Evolutionary conservation across 306 rosid genomes (phyloP), one percentile per base, ranked within the genome.

Genomic region (Casuarina cunninghamiana): DNA sequence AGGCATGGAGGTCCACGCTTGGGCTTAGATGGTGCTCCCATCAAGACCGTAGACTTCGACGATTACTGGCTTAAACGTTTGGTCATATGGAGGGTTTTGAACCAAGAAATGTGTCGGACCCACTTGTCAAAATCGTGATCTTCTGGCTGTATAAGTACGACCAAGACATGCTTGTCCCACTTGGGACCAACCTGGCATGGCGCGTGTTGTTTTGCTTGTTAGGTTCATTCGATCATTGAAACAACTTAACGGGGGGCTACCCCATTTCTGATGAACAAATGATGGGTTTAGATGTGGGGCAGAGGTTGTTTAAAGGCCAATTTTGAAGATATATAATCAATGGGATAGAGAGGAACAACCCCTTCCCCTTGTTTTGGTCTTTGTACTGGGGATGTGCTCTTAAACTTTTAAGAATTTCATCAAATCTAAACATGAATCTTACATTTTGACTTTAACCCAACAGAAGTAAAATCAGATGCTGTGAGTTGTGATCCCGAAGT

Each of bases 151-250:
- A 39, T 19, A 38, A 37, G 53, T 65, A 11, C 38, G 3, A 39
- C 39, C 15, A 76, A 41, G 72, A 65, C 73, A 76, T 21, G 26
- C 41, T 4, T 46, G 71, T 10, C 13, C 78, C 58, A 48, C 61
- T 12, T n/a, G 73, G 65, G 73, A 65, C 66, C 73, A 19, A 41
- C 65, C 73, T 5, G 48, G 26, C 62, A 13, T 62, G 35, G 19
- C 13, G 5, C 38, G 19, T 8, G 2, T 7, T 21, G 10, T 19
- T 58, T 17, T 5, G 10, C 32, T 26, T 26, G 32, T 26, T 2
- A 5, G 12, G 41, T 62, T 6, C 5, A 16, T 11, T 26, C 41
- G 69, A 32, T 62, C 2, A 3, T 62, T 13, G 5, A 62, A 19
- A 37, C 10, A 61, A 61, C 4, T 61, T 61, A 35, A 4, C 4